Conservation (phyloP, 2,329 filamentous ascomycete genomes). For the Emmonsiellopsis sp. region DNA sequence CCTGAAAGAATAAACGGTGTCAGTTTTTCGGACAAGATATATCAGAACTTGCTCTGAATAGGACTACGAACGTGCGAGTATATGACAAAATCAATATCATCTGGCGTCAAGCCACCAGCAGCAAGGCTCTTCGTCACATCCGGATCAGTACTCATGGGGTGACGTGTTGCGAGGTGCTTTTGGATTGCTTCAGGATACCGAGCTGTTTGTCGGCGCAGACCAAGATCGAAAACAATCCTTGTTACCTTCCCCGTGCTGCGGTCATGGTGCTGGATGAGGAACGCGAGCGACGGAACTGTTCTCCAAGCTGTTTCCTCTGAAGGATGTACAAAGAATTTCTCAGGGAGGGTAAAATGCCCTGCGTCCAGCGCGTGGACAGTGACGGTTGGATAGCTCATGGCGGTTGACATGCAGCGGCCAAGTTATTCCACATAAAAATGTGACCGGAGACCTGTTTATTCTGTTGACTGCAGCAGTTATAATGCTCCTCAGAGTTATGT, state of each 20-base stretch:
- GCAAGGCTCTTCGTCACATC: constrained; percentile 24
- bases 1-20: constrained; percentile 17
- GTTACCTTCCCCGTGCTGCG: constrained; percentile 8
- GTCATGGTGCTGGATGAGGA: constrained; percentile 20
- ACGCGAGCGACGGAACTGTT: constrained; percentile 22
- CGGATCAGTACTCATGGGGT: constrained; percentile 16
- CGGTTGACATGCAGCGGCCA: neutral
- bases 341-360: constrained; percentile 18
- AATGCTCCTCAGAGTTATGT: no score
- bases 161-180: constrained; percentile 16
- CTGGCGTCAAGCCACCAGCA: constrained; percentile 23
- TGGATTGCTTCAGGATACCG: constrained; percentile 16
- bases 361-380: constrained; percentile 29
- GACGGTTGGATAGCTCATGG: constrained; percentile 12
- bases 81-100: constrained; percentile 33
- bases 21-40: neutral
- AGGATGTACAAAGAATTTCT: constrained; percentile 19
- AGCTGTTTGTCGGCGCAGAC: constrained; percentile 18
- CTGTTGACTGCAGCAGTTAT: no score
- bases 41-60: neutral
- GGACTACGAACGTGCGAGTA: constrained; percentile 29
- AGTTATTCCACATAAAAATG: no score
- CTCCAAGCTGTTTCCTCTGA: constrained; percentile 13
- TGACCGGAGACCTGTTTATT: no score
- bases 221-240: constrained; percentile 21